Base-by-base conservation (phyloP, 495 filamentous ascomycete species). In the Cairneyella variabilis region DNA sequence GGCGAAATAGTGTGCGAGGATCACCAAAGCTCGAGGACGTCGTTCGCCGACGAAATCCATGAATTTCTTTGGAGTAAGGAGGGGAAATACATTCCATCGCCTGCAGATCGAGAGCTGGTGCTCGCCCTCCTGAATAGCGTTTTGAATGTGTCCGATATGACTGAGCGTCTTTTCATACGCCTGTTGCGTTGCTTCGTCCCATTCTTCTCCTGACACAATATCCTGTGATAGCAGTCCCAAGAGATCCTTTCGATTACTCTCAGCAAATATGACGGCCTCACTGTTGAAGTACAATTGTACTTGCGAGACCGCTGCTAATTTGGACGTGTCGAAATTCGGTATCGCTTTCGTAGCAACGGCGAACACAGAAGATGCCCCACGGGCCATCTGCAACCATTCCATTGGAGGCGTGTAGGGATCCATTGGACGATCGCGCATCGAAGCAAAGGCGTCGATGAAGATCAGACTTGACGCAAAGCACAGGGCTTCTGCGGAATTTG, bases 1-100 rank as follows among this genome's bases (percentile, higher is more conserved):
- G n/a, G 53, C 30, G 23, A 56, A 56, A 14, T n/a, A 56, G 51
- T 56, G 34, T 10, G 45, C 53, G 14, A 56, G 25, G 8, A 49
- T 32, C 9, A 50, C 53, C 45, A 50, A 43, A 2, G 53, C 45
- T 11, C 53, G 14, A 12, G 53, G 53, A 14, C 40, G 5, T 8
- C 21, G 18, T 17, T 50, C 18, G 3, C 34, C 26, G 7, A 56
- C 23, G 23, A 44, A 49, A 18, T 41, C 44, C n/a, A 56, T 25
- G 22, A 56, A 56, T 17, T 23, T 49, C 18, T 41, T 42, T 0
- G 45, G 53, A 17, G 22, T n/a, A 10, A 50, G 10, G 34, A 37
- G 2, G 23, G 53, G 1, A 26, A 56, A 56, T 1, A 22, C 22
- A 44, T 50, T 50, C 23, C 49, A 1, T 23, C 34, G 12, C 20